phyloP scores from a whole-genome alignment of 2,329 filamentous ascomycete species.

The Fusarium kyushuense region DNA sequence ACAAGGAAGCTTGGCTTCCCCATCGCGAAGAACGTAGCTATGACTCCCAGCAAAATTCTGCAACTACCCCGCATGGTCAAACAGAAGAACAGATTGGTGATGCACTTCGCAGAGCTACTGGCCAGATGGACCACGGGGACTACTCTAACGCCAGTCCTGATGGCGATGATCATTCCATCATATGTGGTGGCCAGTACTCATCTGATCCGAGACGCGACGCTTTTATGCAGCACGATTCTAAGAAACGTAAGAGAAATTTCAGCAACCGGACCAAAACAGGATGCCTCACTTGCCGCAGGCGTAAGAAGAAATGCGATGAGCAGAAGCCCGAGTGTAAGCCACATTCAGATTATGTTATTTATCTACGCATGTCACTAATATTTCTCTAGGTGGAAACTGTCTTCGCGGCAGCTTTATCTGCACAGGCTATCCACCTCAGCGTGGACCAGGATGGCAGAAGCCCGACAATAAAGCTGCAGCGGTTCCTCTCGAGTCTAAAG shows the following conservation, averaged over 20 bases:
- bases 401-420: constrained; percentile 90
- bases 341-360: not conserved
- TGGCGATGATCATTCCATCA: constrained; percentile 61
- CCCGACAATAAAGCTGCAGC: constrained; percentile 75
- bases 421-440: constrained; percentile 87
- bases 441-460: constrained; percentile 80
- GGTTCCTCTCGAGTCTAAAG: constrained; percentile 86
- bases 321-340: constrained; percentile 88
- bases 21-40: constrained; percentile 62
- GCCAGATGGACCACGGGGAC: constrained; percentile 62
- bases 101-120: constrained; percentile 58
- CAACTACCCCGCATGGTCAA: constrained; percentile 59
- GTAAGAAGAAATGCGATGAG: constrained; percentile 99
- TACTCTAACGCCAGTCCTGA: constrained; percentile 67
- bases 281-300: constrained; percentile 88
- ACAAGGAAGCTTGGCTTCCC: constrained; percentile 64
- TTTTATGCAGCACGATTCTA: constrained; percentile 69
- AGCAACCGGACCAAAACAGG: constrained; percentile 97
- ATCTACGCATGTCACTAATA: constrained; percentile 19
- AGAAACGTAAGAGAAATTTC: constrained; percentile 83
- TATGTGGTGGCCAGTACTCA: constrained; percentile 59
- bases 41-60: constrained; percentile 61
- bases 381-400: constrained; percentile 81
- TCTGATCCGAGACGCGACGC: constrained; percentile 63
- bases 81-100: constrained; percentile 64